Evolutionary conservation across 108 stramenopile genomes (phyloP).

Genomic region (Nitzschia palea): DNA sequence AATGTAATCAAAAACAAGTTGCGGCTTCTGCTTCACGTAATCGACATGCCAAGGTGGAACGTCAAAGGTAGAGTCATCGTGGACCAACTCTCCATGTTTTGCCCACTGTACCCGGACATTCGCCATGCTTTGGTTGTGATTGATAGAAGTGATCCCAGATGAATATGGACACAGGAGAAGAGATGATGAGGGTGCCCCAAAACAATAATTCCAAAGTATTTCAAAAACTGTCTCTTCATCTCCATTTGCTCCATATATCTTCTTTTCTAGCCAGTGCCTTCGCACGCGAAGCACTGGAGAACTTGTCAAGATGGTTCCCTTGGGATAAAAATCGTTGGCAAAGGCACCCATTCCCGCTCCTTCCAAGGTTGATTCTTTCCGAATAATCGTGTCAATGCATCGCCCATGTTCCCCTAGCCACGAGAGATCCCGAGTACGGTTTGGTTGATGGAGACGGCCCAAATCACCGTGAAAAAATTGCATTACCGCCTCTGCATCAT

Average conservation of each 20-base stretch:
- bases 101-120: conserved; percentile 51
- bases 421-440: conserved; percentile 29
- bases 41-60: conserved; percentile 29
- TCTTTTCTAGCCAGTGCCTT: background rate
- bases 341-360: conserved; percentile 73
- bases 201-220: conserved; percentile 74
- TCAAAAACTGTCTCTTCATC: conserved; percentile 31
- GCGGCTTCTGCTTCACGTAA: conserved; percentile 14
- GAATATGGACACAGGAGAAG: conserved; percentile 70
- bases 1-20: conserved; percentile 52
- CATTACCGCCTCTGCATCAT: background rate
- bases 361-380: conserved; percentile 40
- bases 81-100: conserved; percentile 24
- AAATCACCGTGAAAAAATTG: background rate
- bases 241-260: background rate
- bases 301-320: conserved; percentile 43
- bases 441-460: conserved; percentile 2
- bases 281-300: conserved; percentile 54
- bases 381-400: conserved; percentile 42
- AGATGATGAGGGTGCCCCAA: conserved; percentile 52
- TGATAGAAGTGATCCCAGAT: conserved; percentile 57
- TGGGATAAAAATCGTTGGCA: conserved; percentile 38
- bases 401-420: conserved; percentile 28
- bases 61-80: conserved; percentile 44
- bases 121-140: conserved; percentile 35